Evolutionary conservation across 2,329 filamentous ascomycete genomes (phyloP), one percentile per base, ranked within the genome.

Genomic region (Talaromyces sp.): DNA sequence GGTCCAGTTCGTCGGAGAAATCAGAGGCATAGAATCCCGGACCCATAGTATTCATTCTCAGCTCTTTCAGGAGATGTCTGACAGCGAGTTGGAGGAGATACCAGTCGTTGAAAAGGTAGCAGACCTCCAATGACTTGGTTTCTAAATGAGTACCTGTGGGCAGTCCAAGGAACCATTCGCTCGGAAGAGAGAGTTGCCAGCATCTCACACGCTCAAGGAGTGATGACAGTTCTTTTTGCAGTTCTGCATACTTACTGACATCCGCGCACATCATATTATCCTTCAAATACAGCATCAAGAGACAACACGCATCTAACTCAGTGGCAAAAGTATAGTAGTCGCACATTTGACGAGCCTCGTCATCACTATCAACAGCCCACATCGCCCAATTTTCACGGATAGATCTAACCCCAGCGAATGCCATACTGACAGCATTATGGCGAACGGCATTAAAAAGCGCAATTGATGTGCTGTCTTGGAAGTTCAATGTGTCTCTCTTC

Each of bases 241-340:
- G 6, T 6, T 52, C 19, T 27, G 9, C 19, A n/a, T 41, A 52
- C 19, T 10, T 24, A 24, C 31, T 52, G 5, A 11, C 13, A n/a
- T 39, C 43, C 14, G 13, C 3, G 1, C 19, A 41, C 19, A 16
- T 49, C 19, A 66, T 19, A 6, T 33, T 19, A 22, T 54, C 16
- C 31, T 60, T 31, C 31, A 64, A 27, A 19, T 10, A 54, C 14
- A 66, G 3, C 19, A 66, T 63, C 13, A 22, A 52, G 16, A 60
- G 14, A 7, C 54, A 57, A 45, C 61, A 66, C 3, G 60, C 64
- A 54, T 66, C 64, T 16, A 64, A 47, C 6, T 66, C 61, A 27
- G 64, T 64, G 1, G 64, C 64, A 24, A 62, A 49, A 13, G 64
- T 64, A 43, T 66, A 66, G 33, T 27, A 66, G 60, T 64, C 61